Percentiles rank a stretch among this genome's conserved stretches.
Conservation (phyloP, 1,284 basidiomycete species). For the Tilletiopsis washingtonensis region DNA sequence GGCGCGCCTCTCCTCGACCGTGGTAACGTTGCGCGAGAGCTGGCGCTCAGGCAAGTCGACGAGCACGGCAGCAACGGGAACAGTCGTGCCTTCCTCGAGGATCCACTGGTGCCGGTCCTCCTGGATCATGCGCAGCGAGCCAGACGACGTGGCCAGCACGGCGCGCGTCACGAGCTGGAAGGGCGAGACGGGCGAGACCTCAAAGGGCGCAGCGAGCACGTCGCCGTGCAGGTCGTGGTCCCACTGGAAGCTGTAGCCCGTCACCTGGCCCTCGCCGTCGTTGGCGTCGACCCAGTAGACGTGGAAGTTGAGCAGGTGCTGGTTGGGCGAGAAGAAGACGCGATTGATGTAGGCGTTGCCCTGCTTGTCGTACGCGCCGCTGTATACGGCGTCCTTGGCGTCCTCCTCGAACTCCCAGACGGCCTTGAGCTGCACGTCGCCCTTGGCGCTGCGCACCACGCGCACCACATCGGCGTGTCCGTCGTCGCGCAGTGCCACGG, state of each 20-base stretch:
- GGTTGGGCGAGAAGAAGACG: conserved; percentile 54
- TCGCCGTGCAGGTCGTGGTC: conserved; percentile 65
- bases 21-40: conserved; percentile 23
- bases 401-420: conserved; percentile 43
- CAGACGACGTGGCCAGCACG: conserved; percentile 66
- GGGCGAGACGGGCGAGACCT: conserved; percentile 52
- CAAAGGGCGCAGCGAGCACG: conserved; percentile 53
- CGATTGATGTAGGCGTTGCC: conserved; percentile 62
- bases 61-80: conserved; percentile 50
- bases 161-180: conserved; percentile 53
- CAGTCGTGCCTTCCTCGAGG: conserved; percentile 67
- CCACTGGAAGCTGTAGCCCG: conserved; percentile 64
- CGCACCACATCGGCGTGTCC: conserved; percentile 28
- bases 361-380: conserved; percentile 57
- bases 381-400: conserved; percentile 42
- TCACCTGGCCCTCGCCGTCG: conserved; percentile 55
- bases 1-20: background rate
- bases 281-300: conserved; percentile 56
- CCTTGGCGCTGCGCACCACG: conserved; percentile 14
- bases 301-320: conserved; percentile 52
- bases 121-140: conserved; percentile 69
- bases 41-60: conserved; percentile 69
- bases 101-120: conserved; percentile 63
- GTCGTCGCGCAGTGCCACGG: conserved; percentile 29
- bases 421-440: conserved; percentile 11